These are phyloP conservation scores for Xanthoceras sorbifolium DNA, from an alignment of 345 rosid genomes.

Conservation along the genomic window DNA sequence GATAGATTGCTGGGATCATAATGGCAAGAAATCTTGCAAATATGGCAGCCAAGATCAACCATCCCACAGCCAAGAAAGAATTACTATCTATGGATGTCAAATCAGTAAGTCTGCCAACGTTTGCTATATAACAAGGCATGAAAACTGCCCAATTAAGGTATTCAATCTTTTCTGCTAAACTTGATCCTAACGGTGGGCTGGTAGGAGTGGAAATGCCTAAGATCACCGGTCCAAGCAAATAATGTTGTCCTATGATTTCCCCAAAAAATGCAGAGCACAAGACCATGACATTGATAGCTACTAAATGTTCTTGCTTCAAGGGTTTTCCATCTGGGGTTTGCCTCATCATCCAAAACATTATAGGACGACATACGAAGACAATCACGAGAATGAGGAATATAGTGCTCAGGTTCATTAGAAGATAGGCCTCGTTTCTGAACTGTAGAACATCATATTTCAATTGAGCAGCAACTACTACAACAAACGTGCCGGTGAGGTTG, in stretches of 20 bases:
- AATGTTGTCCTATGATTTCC: slow-evolving; percentile 31
- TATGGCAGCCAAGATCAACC: slow-evolving; percentile 20
- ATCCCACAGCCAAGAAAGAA: slow-evolving; percentile 16
- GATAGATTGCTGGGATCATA: slow-evolving; percentile 30
- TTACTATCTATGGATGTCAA: neutral
- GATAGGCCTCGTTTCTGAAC: no score
- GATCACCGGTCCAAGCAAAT: slow-evolving; percentile 35
- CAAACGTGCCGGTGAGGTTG: slow-evolving; percentile 31
- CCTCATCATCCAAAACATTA: slow-evolving; percentile 41
- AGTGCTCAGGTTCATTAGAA: neutral
- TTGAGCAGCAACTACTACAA: slow-evolving; percentile 4
- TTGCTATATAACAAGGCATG: slow-evolving; percentile 41
- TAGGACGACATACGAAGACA: slow-evolving; percentile 29
- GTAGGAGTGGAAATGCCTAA: slow-evolving; percentile 45
- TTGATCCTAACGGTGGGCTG: slow-evolving; percentile 31
- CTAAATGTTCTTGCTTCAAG: slow-evolving; percentile 30
- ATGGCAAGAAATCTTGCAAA: slow-evolving; percentile 26
- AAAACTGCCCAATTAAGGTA: slow-evolving; percentile 31
- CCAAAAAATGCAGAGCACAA: slow-evolving; percentile 26
- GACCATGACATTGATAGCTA: slow-evolving; percentile 25
- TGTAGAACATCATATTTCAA: neutral
- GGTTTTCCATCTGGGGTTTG: slow-evolving; percentile 47
- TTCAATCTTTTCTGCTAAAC: slow-evolving; percentile 41
- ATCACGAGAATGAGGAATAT: neutral
- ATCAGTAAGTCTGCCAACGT: slow-evolving; percentile 30